Evolutionary conservation across 495 filamentous ascomycete genomes (phyloP), one percentile per base, ranked within the genome.

Genomic region (Aspergillus carlsbadensis): DNA sequence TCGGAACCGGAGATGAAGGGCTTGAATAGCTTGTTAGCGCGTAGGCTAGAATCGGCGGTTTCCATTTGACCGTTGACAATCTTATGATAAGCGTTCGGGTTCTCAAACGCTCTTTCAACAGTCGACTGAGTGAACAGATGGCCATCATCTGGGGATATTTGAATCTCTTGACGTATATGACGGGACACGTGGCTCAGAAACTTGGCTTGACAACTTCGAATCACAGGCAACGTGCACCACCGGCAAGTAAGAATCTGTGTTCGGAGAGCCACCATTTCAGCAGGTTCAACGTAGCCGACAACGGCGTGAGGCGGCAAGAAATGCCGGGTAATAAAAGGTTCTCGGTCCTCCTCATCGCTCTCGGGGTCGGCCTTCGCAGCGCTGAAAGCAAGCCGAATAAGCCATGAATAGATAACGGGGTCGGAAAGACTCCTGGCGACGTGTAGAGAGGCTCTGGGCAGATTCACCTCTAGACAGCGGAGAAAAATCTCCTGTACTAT

Each of bases 401-500:
- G 65, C 75, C 75, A 78, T 41, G 65, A 76, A 56, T 77, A 77
- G 5, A 78, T 56, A 1, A 68, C 26, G 3, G 63, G 64, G n/a
- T 64, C 61, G 34, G 74, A 75, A 6, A 78, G 67, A 14, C 64
- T 61, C 24, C 60, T 43, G 31, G 70, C 57, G 24, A 77, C 56
- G 31, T 59, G 52, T 2, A 66, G 61, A 3, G 79, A 81, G 8
- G 76, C 69, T 37, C 72, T 70, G 1, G 80, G 78, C 7, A 85
- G 72, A 47, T 77, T 77, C 47, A 81, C 47, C 60, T 83, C 80
- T 29, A 81, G 60, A 58, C 71, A 68, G 43, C 77, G 62, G 15
- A 81, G 66, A 60, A 82, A 84, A 42, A 84, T 79, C 33, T 64
- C 63, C 60, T 82, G 70, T 8, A 85, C 51, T 20, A 85, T 63